Evolutionary conservation across 495 filamentous ascomycete genomes (phyloP), one percentile per base, ranked within the genome.

Genomic region (Talaromyces trachyspermus): DNA sequence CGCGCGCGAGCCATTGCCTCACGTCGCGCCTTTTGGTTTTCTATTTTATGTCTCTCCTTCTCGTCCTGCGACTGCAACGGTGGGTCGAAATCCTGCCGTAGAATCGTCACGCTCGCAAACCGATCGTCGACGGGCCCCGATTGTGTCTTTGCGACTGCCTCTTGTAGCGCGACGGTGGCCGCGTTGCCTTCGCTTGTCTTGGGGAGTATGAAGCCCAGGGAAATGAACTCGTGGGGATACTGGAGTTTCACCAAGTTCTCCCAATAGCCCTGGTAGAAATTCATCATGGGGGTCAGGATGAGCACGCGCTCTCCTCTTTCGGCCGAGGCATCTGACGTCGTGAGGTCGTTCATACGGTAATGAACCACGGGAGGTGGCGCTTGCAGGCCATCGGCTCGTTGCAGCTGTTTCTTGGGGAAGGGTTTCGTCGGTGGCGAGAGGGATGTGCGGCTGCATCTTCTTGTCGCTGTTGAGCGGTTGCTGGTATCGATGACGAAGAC

Each of bases 191-290:
- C 89, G 50, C 81, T 81, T 35, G 81, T 92, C 61, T 91, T 90
- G 7, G 92, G 94, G 22, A 94, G 79, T 58, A 98, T 98, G 67
- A 96, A 98, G n/a, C 88, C 92, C 19, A 98, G 71, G 0, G 88
- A 89, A 57, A 98, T 89, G 33, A 97, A 73, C 37, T 95, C 88
- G 68, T 95, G 94, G 7, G 92, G 94, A 62, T 95, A 98, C 56
- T 65, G 74, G 37, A 98, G 71, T 52, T 79, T 77, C 33, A 87
- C 66, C n/a, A 98, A 71, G 61, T 97, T 97, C 54, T 90, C 84
- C 94, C 94, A 97, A 73, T 95, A 97, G 52, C 71, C 83, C 53
- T 84, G 82, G 66, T 95, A 97, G 70, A 97, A 98, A 55, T 84
- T 78, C 35, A 88, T 86, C 59, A 97, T 80, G 3, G 92, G 92